Conservation (phyloP, 495 filamentous ascomycete genomes). For the Chaetomium cochliodes region DNA sequence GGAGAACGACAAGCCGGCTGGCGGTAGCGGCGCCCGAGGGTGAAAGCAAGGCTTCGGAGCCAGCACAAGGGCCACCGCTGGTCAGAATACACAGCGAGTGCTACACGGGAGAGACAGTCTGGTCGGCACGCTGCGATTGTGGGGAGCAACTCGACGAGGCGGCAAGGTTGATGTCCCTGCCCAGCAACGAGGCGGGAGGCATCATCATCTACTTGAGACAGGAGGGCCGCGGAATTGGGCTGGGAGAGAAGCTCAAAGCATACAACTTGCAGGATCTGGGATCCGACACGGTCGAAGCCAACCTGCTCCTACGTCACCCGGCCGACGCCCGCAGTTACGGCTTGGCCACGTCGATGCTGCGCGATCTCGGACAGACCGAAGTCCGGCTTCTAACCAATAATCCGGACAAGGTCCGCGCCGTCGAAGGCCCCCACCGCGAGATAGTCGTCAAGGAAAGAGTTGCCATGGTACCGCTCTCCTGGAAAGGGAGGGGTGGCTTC, state of each 20-base stretch:
- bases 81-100: conserved; percentile 97
- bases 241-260: conserved; percentile 93
- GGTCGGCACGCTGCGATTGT: conserved; percentile 96
- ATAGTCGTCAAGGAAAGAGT: conserved; percentile 86
- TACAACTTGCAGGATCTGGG: conserved; percentile 97
- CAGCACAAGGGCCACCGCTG: conserved; percentile 52
- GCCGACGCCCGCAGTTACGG: conserved; percentile 94
- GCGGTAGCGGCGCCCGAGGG: neutral
- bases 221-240: conserved; percentile 91
- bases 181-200: conserved; percentile 65
- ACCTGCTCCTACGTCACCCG: conserved; percentile 84
- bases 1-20: conserved; percentile 67
- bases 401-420: conserved; percentile 91
- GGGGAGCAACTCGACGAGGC: conserved; percentile 98
- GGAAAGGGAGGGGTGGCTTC: conserved; percentile 83
- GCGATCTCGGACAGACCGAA: conserved; percentile 76
- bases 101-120: conserved; percentile 97
- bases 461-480: conserved; percentile 92
- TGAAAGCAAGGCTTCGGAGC: neutral
- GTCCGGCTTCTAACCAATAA: conserved; percentile 94
- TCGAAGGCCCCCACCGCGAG: conserved; percentile 87
- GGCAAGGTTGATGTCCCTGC: conserved; percentile 87
- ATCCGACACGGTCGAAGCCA: conserved; percentile 93
- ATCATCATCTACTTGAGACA: conserved; percentile 94
- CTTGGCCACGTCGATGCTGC: conserved; percentile 87